A percentile compares a stretch with the other conserved stretches of the same genome.
phyloP scores from a whole-genome alignment of 169 alveolate genomes.

The Blepharisma undulans region DNA sequence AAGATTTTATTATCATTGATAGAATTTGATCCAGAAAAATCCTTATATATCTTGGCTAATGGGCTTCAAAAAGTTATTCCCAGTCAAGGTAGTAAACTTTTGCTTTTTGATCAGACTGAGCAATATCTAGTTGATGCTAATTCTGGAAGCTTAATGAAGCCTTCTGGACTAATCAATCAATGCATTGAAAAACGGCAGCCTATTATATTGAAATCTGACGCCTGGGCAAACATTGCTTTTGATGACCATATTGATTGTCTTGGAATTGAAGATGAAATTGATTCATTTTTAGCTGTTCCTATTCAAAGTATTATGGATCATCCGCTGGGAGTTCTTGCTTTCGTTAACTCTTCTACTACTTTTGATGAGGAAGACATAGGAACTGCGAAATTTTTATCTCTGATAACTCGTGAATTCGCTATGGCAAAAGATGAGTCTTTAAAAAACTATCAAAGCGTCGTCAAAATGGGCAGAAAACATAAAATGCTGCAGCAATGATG shows the following conservation, averaged over 20 bases:
- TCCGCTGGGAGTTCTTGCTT: neutral
- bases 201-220: neutral
- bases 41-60: neutral
- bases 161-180: conserved; percentile 1
- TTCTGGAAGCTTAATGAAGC: neutral
- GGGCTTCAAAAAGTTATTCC: neutral
- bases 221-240: neutral
- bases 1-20: neutral
- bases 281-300: conserved; percentile 12
- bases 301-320: neutral
- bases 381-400: neutral
- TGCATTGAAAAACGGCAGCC: neutral
- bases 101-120: neutral
- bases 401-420: neutral
- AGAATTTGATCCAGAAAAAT: neutral
- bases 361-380: neutral
- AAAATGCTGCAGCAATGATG: conserved; percentile 34
- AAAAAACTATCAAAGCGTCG: neutral
- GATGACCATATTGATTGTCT: neutral
- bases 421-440: neutral
- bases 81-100: neutral
- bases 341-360: neutral
- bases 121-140: conserved; percentile 4
- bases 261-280: neutral
- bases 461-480: conserved; percentile 4